Evolutionary conservation across 352 stramenopile species (phyloP), one percentile per base, ranked within the genome.

Genomic region (Phytopythium ostracodes): DNA sequence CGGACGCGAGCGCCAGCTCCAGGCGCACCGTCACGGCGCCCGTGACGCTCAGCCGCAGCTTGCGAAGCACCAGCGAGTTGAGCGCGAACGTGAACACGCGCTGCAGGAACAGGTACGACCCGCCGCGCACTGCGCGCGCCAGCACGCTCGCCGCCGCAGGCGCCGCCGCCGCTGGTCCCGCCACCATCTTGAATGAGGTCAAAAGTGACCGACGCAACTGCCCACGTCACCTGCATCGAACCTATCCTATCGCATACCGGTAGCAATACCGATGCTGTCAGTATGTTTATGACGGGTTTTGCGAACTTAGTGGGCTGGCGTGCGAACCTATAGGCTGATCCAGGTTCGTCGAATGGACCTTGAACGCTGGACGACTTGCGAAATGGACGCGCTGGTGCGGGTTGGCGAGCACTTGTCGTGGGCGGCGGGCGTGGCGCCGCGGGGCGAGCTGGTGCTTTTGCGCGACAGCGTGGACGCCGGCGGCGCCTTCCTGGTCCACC

Each of bases 1-100:
- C 86, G 43, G 87, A 96, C 27, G 88, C 92, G 36, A 97, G 71
- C 38, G 90, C 83, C 36, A 98, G 73, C 65, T 98, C 92, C 38
- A 97, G 75, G 10, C 88, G 88, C 56, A 97, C 84, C 1, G 88
- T 91, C 49, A 88, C 85, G 55, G 81, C 77, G 35, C 89, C 89
- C 0, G 89, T 88, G 22, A 96, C 75, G 60, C 78, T 84, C 44
- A 93, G 66, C n/a, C 87, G 78, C 29, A 93, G 64, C 33, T 77
- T 77, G 33, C 83, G 79, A 31, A 96, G 66, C 52, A 94, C 79
- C 42, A 96, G 67, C 49, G 87, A 87, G 64, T 96, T 96, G 67
- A 94, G 70, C 24, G 77, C 65, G 63, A 97, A 97, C 20, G 85
- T 95, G 25, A 91, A 46, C n/a, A 93, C 64, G 31, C 86, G 87